Evolutionary conservation across 805 yeast genomes (phyloP).

Genomic region (Candida vartiovaarae): DNA sequence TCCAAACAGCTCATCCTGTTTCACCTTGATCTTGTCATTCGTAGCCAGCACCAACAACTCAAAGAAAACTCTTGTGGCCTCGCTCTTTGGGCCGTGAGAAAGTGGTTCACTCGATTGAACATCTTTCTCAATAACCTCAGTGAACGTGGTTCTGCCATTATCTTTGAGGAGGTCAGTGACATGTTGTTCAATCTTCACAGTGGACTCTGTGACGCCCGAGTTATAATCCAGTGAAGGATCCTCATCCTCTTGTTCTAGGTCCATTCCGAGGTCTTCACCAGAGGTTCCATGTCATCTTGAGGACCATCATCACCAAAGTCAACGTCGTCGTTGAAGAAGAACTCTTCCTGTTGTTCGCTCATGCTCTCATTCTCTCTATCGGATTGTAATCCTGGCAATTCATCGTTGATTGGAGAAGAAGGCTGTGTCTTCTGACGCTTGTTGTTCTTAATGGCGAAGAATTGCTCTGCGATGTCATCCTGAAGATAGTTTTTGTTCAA

Average conservation of each 20-base stretch:
- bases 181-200: slow-evolving; percentile 35
- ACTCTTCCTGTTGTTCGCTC: not conserved
- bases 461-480: slow-evolving; percentile 11
- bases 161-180: slow-evolving; percentile 2
- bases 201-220: slow-evolving; percentile 37
- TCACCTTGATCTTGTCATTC: slow-evolving; percentile 55
- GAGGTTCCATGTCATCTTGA: slow-evolving; percentile 5
- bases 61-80: slow-evolving; percentile 71
- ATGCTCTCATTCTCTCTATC: slow-evolving; percentile 6
- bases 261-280: slow-evolving; percentile 3
- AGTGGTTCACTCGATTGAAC: slow-evolving; percentile 21
- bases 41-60: slow-evolving; percentile 80
- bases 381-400: slow-evolving; percentile 16
- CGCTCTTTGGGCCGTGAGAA: slow-evolving; percentile 37
- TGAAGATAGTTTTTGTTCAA: slow-evolving; percentile 13
- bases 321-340: slow-evolving; percentile 4
- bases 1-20: slow-evolving; percentile 56
- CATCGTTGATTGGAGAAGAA: slow-evolving; percentile 7
- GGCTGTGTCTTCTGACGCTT: slow-evolving; percentile 19
- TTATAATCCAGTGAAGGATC: slow-evolving; percentile 12
- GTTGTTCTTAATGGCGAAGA: slow-evolving; percentile 6
- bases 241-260: slow-evolving; percentile 18
- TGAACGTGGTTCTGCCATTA: slow-evolving; percentile 23
- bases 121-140: slow-evolving; percentile 32
- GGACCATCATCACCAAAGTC: slow-evolving; percentile 30